Evolutionary conservation across 192 early-diverging fungal species (phyloP).

Genomic region (Podila epigama): DNA sequence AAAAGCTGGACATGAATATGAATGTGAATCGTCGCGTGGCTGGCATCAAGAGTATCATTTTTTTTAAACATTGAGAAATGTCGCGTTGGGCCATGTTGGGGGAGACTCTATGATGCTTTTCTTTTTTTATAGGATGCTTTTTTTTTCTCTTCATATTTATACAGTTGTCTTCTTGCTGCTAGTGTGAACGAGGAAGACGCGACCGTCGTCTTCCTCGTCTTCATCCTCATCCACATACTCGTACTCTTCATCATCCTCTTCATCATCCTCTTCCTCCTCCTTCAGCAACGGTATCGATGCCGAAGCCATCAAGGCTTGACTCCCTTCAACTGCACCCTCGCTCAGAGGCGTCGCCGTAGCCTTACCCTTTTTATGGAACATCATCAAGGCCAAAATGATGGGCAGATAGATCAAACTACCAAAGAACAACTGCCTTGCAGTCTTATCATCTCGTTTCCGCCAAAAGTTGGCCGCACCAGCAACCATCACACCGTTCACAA

Average conservation of each 20-base stretch:
- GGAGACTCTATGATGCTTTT: too few relatives aligned
- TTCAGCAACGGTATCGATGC: background rate
- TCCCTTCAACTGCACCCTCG: background rate
- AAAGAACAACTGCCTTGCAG: slow-evolving; percentile 91
- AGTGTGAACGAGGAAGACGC: background rate
- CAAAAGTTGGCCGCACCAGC: slow-evolving; percentile 81
- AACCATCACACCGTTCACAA: slow-evolving; percentile 80
- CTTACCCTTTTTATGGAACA: slow-evolving; percentile 80
- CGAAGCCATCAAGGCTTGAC: background rate
- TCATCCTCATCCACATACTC: slow-evolving; percentile 48
- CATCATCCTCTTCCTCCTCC: slow-evolving; percentile 10
- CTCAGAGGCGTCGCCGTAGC: background rate
- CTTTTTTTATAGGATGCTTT: background rate
- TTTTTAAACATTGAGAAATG: too few relatives aligned
- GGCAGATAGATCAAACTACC: slow-evolving; percentile 90
- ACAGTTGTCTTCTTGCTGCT: background rate
- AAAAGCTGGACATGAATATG: too few relatives aligned
- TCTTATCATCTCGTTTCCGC: slow-evolving; percentile 78
- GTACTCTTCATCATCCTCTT: slow-evolving; percentile 47
- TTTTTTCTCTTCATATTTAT: background rate
- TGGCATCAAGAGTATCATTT: too few relatives aligned
- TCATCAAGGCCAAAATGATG: slow-evolving; percentile 83
- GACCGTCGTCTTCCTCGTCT: slow-evolving; percentile 13
- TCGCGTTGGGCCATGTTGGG: too few relatives aligned
- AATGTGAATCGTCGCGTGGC: too few relatives aligned